phyloP scores from a whole-genome alignment of 306 rosid genomes.

The Begonia peltatifolia region DNA sequence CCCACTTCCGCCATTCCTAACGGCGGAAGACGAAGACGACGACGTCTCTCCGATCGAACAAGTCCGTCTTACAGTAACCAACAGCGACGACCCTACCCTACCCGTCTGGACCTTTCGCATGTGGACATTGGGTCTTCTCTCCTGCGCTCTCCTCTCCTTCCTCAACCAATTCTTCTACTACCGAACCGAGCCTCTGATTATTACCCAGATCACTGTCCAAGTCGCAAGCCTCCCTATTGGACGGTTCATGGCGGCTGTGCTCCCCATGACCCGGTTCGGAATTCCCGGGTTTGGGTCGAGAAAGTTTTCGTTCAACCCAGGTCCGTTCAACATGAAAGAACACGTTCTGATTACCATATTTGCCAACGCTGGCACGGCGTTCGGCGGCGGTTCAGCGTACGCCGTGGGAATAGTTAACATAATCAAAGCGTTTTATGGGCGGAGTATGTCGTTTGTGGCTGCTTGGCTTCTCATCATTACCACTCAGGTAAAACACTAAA shows the following conservation, averaged over 20 bases:
- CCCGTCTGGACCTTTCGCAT: constrained; percentile 91
- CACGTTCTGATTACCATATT: constrained; percentile 69
- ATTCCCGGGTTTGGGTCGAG: constrained; percentile 32
- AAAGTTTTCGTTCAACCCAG: constrained; percentile 44
- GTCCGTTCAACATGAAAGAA: constrained; percentile 77
- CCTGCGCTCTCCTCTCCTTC: constrained; percentile 49
- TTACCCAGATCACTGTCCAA: constrained; percentile 48
- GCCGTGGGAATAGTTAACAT: constrained; percentile 44
- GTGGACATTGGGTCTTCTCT: constrained; percentile 62
- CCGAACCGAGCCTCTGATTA: constrained; percentile 50
- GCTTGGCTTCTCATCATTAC: constrained; percentile 63
- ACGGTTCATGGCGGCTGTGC: constrained; percentile 44
- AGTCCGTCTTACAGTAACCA: constrained; percentile 51
- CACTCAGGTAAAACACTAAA: constrained; percentile 28
- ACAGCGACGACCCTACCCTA: constrained; percentile 41
- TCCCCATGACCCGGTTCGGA: constrained; percentile 26
- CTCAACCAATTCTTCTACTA: constrained; percentile 74
- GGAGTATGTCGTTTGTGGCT: constrained; percentile 34
- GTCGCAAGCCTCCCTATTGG: constrained; percentile 57
- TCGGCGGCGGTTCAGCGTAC: constrained; percentile 54
- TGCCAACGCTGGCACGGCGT: constrained; percentile 61
- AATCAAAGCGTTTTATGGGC: constrained; percentile 45
- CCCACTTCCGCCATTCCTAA: not conserved
- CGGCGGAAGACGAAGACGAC: constrained; percentile 14
- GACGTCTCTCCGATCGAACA: constrained; percentile 57